Evolutionary conservation across 495 filamentous ascomycete species (phyloP).

Genomic region (Penicillium simplicissimum): DNA sequence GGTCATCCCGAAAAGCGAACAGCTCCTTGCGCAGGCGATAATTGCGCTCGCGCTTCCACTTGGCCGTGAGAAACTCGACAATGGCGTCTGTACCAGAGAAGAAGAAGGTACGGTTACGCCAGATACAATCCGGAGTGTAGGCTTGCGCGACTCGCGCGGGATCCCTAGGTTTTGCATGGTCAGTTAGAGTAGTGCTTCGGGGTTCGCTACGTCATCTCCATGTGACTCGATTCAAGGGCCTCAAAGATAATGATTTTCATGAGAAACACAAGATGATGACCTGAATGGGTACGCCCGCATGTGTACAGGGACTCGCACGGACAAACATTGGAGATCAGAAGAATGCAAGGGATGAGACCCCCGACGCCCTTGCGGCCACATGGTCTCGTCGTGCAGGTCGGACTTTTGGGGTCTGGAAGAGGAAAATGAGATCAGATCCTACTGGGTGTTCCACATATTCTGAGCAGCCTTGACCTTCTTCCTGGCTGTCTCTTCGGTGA

Average conservation of each 20-base stretch:
- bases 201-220: conserved; percentile 15
- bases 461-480: conserved; percentile 86
- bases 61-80: conserved; percentile 68
- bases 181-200: conserved; percentile 9
- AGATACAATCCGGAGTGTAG: conserved; percentile 78
- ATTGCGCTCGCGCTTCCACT: conserved; percentile 73
- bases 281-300: conserved; percentile 7
- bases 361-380: conserved; percentile 23
- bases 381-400: conserved; percentile 14
- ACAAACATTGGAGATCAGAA: conserved; percentile 18
- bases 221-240: background rate
- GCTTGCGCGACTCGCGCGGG: conserved; percentile 63
- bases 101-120: conserved; percentile 79
- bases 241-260: conserved; percentile 3
- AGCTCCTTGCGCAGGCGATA: conserved; percentile 87
- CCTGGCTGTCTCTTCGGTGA: conserved; percentile 70
- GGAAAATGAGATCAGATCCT: conserved; percentile 18
- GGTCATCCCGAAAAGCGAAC: conserved; percentile 59
- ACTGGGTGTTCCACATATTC: conserved; percentile 83
- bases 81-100: conserved; percentile 69
- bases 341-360: conserved; percentile 37
- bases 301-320: conserved; percentile 18
- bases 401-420: background rate
- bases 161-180: conserved; percentile 50
- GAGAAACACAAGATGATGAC: background rate